These are phyloP conservation scores for Trametes hirsuta DNA, from an alignment of 1,284 basidiomycete genomes.

Conservation along the genomic window DNA sequence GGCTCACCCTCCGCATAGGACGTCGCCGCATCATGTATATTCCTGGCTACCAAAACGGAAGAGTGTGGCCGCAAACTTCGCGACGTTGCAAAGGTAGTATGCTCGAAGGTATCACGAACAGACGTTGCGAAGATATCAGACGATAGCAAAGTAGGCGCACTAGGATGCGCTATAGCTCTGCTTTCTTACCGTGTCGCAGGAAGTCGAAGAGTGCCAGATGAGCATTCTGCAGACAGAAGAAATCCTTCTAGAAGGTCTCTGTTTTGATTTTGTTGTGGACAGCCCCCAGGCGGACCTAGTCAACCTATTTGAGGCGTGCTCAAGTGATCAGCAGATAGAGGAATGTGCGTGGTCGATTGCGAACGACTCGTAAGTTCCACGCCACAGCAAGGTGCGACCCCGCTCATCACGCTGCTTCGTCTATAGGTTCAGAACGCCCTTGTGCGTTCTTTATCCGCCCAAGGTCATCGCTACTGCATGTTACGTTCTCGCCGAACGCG, in stretches of 20 bases:
- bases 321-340: constrained; percentile 52
- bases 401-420: neutral
- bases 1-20: constrained; percentile 52
- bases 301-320: constrained; percentile 61
- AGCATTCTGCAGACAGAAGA: constrained; percentile 83
- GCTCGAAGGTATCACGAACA: constrained; percentile 65
- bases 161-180: neutral
- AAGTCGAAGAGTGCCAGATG: constrained; percentile 74
- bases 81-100: constrained; percentile 79
- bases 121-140: constrained; percentile 59
- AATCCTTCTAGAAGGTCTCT: constrained; percentile 83
- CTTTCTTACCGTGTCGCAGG: constrained; percentile 42
- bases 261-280: constrained; percentile 88
- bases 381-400: constrained; percentile 1
- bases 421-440: constrained; percentile 71
- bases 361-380: constrained; percentile 74
- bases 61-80: constrained; percentile 87
- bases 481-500: constrained; percentile 71
- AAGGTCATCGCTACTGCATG: constrained; percentile 74
- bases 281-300: constrained; percentile 81
- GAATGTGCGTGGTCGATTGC: constrained; percentile 83
- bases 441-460: constrained; percentile 70
- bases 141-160: constrained; percentile 58
- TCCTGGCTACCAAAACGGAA: constrained; percentile 91
- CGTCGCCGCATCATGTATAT: constrained; percentile 88